Percentiles rank a stretch among this genome's conserved stretches.
These are phyloP conservation scores for Gomphus bonarii DNA, from an alignment of 1,284 basidiomycete genomes.

Conservation along the genomic window DNA sequence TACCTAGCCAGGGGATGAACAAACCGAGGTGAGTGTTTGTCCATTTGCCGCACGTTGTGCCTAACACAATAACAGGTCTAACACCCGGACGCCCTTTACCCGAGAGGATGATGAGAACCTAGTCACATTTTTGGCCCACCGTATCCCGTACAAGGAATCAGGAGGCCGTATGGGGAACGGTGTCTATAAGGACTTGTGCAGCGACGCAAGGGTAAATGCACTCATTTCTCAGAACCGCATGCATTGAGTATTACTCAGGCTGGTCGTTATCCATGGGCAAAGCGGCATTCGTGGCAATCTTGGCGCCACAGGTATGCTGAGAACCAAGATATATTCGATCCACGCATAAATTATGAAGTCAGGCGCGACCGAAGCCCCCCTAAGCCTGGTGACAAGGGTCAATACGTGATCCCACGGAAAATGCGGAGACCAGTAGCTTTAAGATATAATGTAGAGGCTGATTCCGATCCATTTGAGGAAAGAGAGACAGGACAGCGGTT, in stretches of 20 bases:
- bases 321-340: slow-evolving; percentile 30
- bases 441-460: not conserved
- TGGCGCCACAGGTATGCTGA: slow-evolving; percentile 46
- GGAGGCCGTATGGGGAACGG: slow-evolving; percentile 1
- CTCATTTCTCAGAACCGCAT: not conserved
- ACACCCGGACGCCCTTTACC: slow-evolving; percentile 22
- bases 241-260: not conserved
- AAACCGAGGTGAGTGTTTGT: not conserved
- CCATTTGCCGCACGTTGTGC: not conserved
- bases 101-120: slow-evolving; percentile 29
- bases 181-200: slow-evolving; percentile 6
- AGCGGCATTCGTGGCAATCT: slow-evolving; percentile 37
- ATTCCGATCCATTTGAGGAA: not conserved
- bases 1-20: not conserved
- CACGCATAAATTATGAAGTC: slow-evolving; percentile 20
- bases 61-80: not conserved
- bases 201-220: not conserved
- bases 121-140: slow-evolving; percentile 29
- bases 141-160: slow-evolving; percentile 4
- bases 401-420: not conserved
- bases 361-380: slow-evolving; percentile 1
- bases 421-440: not conserved
- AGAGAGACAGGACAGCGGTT: not conserved
- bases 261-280: slow-evolving; percentile 21
- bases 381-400: slow-evolving; percentile 2